Percentiles rank a stretch among this genome's conserved stretches.
phyloP scores from a whole-genome alignment of 2,329 filamentous ascomycete species.

The Penicillium fuscoglaucum region DNA sequence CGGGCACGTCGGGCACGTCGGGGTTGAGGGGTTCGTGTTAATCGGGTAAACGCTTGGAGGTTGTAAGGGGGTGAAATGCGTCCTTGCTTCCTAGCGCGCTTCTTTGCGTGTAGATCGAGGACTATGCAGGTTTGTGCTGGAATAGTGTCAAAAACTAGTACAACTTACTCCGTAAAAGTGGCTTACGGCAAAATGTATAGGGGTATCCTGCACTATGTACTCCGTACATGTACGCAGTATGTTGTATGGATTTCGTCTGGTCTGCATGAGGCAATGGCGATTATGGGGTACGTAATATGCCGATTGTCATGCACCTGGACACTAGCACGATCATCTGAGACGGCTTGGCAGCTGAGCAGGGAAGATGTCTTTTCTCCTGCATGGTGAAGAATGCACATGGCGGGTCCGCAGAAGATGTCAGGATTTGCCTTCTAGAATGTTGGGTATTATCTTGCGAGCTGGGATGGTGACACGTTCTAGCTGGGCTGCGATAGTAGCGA shows the following conservation, averaged over 20 bases:
- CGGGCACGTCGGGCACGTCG: background rate
- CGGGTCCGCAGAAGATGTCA: background rate
- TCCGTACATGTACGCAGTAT: background rate
- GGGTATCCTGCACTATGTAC: background rate
- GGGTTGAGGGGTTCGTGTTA: background rate
- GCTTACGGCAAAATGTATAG: background rate
- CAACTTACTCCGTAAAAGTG: background rate
- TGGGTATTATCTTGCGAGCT: background rate
- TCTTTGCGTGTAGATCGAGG: background rate
- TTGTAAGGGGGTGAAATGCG: background rate
- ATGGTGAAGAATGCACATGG: conserved; percentile 5
- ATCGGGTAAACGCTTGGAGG: background rate
- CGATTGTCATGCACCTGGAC: background rate
- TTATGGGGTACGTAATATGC: background rate
- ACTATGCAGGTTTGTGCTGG: background rate
- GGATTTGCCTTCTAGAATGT: background rate
- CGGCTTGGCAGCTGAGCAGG: background rate
- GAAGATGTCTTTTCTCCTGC: background rate
- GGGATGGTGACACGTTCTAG: background rate
- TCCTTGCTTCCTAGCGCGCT: conserved; percentile 10
- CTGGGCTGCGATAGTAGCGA: background rate
- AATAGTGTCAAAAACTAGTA: background rate
- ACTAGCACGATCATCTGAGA: background rate
- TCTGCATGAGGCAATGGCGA: background rate
- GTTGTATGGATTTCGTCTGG: background rate